Conservation (phyloP, 345 rosid genomes). For the Abelmoschus esculentus region DNA sequence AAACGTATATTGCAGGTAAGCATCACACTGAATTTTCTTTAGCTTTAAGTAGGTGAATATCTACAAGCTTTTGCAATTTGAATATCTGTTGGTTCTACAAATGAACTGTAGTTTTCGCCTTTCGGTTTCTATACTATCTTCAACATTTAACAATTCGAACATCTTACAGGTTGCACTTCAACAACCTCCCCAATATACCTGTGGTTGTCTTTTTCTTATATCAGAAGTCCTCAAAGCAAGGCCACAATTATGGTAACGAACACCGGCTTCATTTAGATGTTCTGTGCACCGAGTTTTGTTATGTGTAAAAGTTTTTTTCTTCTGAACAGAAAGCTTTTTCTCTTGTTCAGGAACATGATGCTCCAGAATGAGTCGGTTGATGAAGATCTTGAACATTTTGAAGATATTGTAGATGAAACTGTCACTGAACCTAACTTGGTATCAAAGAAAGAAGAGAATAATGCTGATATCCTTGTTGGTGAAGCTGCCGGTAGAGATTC, state of each 20-base stretch:
- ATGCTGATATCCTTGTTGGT: constrained; percentile 13
- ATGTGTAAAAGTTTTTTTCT: neutral
- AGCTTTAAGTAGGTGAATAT: neutral
- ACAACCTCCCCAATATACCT: constrained; percentile 89
- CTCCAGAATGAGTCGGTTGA: constrained; percentile 70
- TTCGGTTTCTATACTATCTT: neutral
- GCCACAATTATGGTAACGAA: constrained; percentile 65
- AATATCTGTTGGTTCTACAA: neutral
- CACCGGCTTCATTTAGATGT: constrained; percentile 6
- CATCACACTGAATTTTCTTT: neutral
- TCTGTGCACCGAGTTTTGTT: neutral
- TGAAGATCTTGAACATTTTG: constrained; percentile 90
- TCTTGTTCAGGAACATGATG: constrained; percentile 64
- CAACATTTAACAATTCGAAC: constrained; percentile 15
- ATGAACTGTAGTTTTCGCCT: neutral
- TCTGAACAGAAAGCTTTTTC: neutral
- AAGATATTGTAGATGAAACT: constrained; percentile 71
- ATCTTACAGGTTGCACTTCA: constrained; percentile 72
- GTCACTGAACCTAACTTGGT: constrained; percentile 25
- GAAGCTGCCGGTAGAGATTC: constrained; percentile 29
- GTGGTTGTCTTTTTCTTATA: constrained; percentile 88
- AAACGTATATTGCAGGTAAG: constrained; percentile 90
- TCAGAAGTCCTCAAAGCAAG: constrained; percentile 92
- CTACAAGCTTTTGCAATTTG: constrained; percentile 14
- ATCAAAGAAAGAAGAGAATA: constrained; percentile 30